These are phyloP conservation scores for Botryococcus braunii DNA, from an alignment of 163 green algal species.

Conservation along the genomic window DNA sequence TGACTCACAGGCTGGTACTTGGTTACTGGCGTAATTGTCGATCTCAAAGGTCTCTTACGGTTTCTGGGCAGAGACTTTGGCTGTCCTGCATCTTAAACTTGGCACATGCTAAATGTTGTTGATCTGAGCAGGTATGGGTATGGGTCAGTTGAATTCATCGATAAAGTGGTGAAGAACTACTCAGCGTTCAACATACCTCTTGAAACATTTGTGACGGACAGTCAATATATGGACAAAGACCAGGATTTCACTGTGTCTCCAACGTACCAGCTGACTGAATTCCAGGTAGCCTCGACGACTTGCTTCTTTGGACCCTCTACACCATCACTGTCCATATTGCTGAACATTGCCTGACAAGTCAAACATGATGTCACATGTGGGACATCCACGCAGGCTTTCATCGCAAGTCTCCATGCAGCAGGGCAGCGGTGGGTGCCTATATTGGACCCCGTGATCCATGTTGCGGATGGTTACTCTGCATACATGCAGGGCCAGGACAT, in stretches of 20 bases:
- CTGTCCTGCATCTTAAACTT: neutral
- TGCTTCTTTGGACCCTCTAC: too few species aligned
- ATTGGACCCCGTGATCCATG: conserved; percentile 51
- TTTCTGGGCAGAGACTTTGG: too few species aligned
- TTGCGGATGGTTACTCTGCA: conserved; percentile 44
- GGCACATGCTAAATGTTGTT: neutral
- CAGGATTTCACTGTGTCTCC: conserved; percentile 52
- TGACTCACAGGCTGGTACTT: too few species aligned
- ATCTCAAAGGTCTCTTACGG: too few species aligned
- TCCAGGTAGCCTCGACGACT: too few species aligned
- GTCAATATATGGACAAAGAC: conserved; percentile 52
- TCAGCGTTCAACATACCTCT: conserved; percentile 35
- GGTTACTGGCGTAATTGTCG: too few species aligned
- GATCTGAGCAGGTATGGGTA: conserved; percentile 60
- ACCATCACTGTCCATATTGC: too few species aligned
- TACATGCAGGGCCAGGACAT: conserved; percentile 49
- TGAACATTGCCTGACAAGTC: too few species aligned
- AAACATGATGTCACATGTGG: too few species aligned
- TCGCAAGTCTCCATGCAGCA: conserved; percentile 36
- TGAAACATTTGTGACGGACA: conserved; percentile 53
- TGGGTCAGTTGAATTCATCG: conserved; percentile 27
- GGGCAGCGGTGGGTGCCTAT: conserved; percentile 63
- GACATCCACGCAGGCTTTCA: conserved; percentile 31
- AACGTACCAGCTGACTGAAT: conserved; percentile 27
- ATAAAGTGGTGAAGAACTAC: conserved; percentile 40